Base-by-base conservation (phyloP, 441 rosid genomes). In the Isatis lusitanica region DNA sequence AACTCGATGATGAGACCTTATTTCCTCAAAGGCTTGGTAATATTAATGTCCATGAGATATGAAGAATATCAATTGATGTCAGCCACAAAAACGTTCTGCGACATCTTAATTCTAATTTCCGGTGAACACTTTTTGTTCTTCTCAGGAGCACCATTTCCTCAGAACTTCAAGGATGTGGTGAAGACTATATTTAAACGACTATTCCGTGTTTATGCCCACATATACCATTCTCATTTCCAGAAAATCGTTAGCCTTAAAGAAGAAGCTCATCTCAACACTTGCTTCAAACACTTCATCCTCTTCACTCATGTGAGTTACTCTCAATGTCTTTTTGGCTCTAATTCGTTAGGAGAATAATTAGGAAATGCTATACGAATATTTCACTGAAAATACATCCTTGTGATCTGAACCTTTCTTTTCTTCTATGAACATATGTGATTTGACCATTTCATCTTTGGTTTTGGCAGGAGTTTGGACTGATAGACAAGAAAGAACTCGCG, bases 11-110 rank as follows among this genome's bases (percentile, higher is more conserved):
- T 43, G 98, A 94, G 77, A 87, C 98, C 68, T 76, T 94, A 63
- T 94, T 94, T 80, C 98, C 98, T 77, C 98, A 94, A 84, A 94
- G 80, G 83, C 97, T 94, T 50, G 98, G 98, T 92, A 88, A 85
- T 59, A 5, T 62, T 69, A 74, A 51, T 68, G 11, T 15, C 56
- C 63, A 70, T 63, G 57, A 52, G 58, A 46, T 47, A 18, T 68
- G 17, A n/a, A 30, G 4, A 50, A 51, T 3, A 62, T 68, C 10
- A 18, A 18, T 44, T 15, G 36, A 36, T 9, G 28, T 57, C 39
- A 21, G 53, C 12, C 2, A 35, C 6, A 56, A 36, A 48, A 47
- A 15, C 17, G 9, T 36, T 1, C 4, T 15, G 5, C 3, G 3
- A 15, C 28, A 66, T 33, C 43, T 0, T 44, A 9, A 51, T 36